Conservation (phyloP, 2,329 filamentous ascomycete species). For the Amylocarpus encephaloides region DNA sequence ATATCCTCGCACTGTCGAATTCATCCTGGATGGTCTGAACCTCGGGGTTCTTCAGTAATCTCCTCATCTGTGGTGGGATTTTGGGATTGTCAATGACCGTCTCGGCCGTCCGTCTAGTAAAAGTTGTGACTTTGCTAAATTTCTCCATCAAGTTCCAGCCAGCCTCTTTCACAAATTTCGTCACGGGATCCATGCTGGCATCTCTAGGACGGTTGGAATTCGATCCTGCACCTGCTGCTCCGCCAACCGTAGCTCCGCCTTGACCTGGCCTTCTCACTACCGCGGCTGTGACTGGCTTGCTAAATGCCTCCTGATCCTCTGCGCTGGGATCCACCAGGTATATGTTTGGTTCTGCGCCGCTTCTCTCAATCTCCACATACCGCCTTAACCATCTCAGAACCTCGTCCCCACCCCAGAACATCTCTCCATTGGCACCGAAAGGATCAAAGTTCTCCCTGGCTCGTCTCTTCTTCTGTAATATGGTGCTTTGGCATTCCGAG, state of each 20-base stretch:
- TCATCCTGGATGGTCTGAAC: constrained; percentile 94
- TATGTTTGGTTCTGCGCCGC: constrained; percentile 78
- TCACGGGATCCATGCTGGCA: constrained; percentile 83
- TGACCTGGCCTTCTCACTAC: constrained; percentile 32
- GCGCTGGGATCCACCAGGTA: constrained; percentile 83
- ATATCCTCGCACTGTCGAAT: constrained; percentile 92
- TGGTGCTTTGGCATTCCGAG: constrained; percentile 91
- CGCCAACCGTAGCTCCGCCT: constrained; percentile 29
- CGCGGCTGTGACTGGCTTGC: constrained; percentile 40
- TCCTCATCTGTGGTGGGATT: constrained; percentile 78
- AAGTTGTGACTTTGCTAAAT: constrained; percentile 94
- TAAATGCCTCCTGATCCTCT: constrained; percentile 78
- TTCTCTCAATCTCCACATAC: constrained; percentile 78
- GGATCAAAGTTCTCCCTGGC: constrained; percentile 83
- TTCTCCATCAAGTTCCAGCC: constrained; percentile 96
- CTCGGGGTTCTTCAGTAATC: constrained; percentile 82
- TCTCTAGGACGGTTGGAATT: constrained; percentile 44
- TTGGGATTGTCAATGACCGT: constrained; percentile 88
- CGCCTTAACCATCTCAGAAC: constrained; percentile 82
- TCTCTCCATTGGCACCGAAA: constrained; percentile 74
- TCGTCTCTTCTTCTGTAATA: constrained; percentile 83
- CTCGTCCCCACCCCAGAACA: constrained; percentile 98
- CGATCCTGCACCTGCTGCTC: constrained; percentile 34
- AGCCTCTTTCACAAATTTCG: constrained; percentile 89
- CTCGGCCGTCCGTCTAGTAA: constrained; percentile 85